Evolutionary conservation across 2,329 filamentous ascomycete genomes (phyloP).

Genomic region (Xylaria sp.): DNA sequence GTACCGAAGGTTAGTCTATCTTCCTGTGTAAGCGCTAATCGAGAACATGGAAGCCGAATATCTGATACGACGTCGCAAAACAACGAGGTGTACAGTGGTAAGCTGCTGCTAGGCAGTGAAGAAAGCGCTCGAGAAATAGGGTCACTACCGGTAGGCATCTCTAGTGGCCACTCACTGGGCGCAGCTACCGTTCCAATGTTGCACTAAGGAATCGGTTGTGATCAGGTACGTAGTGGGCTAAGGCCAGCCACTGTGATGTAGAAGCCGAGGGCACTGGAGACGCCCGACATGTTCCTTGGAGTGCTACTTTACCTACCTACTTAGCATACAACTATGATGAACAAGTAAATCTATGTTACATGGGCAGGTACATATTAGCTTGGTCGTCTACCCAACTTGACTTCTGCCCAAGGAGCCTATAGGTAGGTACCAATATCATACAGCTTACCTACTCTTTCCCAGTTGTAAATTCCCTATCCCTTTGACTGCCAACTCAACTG

Average conservation of each 20-base stretch:
- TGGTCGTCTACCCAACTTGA: too few species aligned
- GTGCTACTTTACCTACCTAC: too few species aligned
- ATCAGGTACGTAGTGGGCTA: background rate
- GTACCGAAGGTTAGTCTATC: conserved; percentile 16
- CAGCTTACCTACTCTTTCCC: too few species aligned
- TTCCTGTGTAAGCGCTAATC: conserved; percentile 25
- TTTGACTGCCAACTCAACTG: too few species aligned
- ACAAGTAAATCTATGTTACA: too few species aligned
- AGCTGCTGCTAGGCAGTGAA: background rate
- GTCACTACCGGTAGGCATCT: background rate
- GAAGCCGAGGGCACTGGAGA: background rate
- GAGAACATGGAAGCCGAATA: conserved; percentile 18
- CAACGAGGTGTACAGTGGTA: background rate
- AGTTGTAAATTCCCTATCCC: too few species aligned
- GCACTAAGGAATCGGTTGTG: background rate
- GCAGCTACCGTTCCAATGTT: background rate
- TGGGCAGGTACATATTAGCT: too few species aligned
- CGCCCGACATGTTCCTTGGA: too few species aligned
- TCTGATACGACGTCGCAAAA: conserved; percentile 30
- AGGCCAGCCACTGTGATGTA: background rate
- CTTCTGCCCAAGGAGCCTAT: too few species aligned
- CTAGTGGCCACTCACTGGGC: background rate
- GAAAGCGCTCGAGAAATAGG: background rate
- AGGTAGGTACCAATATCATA: too few species aligned
- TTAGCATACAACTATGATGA: too few species aligned